These are phyloP conservation scores for Isatis lusitanica DNA, from an alignment of 441 rosid genomes.

Conservation along the genomic window DNA sequence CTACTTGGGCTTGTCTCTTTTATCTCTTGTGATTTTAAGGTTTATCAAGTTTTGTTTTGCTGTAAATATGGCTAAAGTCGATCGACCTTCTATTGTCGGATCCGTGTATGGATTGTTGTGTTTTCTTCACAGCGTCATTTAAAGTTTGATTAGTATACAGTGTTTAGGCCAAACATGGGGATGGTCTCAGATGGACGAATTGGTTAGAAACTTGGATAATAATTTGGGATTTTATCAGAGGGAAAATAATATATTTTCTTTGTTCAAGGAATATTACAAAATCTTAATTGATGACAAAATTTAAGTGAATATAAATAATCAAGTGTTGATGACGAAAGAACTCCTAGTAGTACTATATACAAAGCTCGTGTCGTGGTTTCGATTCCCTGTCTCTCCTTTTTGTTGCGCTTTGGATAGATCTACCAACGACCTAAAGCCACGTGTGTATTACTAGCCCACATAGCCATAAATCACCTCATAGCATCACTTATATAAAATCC, in stretches of 20 bases:
- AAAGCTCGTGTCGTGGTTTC: slow-evolving; percentile 14
- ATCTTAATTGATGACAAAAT: not conserved
- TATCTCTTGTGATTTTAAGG: too few species aligned
- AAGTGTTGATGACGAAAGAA: slow-evolving; percentile 9
- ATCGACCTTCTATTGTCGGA: too few species aligned
- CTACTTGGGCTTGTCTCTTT: too few species aligned
- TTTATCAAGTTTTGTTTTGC: too few species aligned
- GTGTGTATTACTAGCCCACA: slow-evolving; percentile 30
- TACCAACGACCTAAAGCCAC: slow-evolving; percentile 27
- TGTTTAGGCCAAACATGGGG: not conserved
- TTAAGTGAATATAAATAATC: not conserved
- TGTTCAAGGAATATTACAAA: not conserved
- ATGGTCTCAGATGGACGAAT: not conserved
- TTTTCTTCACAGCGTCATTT: too few species aligned
- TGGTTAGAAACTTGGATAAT: too few species aligned
- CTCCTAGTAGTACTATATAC: not conserved
- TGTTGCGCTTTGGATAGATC: not conserved
- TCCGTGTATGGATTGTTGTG: too few species aligned
- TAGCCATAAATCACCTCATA: not conserved
- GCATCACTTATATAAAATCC: too few species aligned
- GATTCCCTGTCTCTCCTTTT: slow-evolving; percentile 18
- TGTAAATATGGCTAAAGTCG: too few species aligned
- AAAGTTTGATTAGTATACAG: too few species aligned
- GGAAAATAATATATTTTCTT: not conserved
- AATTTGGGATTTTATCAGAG: too few species aligned